phyloP scores from a whole-genome alignment of 352 stramenopile genomes.

The Pythium brassicae region DNA sequence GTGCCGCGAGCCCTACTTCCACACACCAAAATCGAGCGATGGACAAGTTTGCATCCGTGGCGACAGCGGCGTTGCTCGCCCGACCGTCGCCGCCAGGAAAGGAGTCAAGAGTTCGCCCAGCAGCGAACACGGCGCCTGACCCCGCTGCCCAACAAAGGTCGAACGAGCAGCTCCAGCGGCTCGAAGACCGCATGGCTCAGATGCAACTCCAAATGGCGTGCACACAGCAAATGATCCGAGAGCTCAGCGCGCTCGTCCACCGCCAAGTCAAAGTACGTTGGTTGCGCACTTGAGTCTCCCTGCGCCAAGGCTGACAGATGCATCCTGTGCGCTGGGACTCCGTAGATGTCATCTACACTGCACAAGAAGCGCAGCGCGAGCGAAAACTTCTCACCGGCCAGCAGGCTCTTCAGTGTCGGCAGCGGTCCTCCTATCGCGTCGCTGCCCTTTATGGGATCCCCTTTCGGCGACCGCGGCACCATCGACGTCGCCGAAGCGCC shows the following conservation, averaged over 20 bases:
- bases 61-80: constrained; percentile 7
- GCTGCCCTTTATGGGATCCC: constrained; percentile 1
- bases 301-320: not conserved
- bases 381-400: constrained; percentile 22
- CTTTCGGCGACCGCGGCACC: not conserved
- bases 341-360: constrained; percentile 19
- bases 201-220: constrained; percentile 34
- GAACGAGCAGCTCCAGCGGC: constrained; percentile 12
- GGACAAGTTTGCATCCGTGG: constrained; percentile 13
- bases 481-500: constrained; percentile 4
- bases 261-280: constrained; percentile 38
- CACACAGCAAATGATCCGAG: constrained; percentile 49
- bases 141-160: not conserved
- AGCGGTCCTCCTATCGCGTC: constrained; percentile 1
- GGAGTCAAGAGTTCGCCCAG: not conserved
- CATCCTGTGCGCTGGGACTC: not conserved
- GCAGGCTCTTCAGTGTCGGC: constrained; percentile 14
- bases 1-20: too few species aligned
- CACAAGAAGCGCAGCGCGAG: constrained; percentile 33
- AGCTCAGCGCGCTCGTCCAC: constrained; percentile 39
- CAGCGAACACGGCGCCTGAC: not conserved
- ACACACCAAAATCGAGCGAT: constrained; percentile 1
- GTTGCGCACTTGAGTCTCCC: not conserved
- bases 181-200: constrained; percentile 41
- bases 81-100: not conserved